phyloP scores from a whole-genome alignment of 2,329 filamentous ascomycete genomes.

The Diaporthe capsici region DNA sequence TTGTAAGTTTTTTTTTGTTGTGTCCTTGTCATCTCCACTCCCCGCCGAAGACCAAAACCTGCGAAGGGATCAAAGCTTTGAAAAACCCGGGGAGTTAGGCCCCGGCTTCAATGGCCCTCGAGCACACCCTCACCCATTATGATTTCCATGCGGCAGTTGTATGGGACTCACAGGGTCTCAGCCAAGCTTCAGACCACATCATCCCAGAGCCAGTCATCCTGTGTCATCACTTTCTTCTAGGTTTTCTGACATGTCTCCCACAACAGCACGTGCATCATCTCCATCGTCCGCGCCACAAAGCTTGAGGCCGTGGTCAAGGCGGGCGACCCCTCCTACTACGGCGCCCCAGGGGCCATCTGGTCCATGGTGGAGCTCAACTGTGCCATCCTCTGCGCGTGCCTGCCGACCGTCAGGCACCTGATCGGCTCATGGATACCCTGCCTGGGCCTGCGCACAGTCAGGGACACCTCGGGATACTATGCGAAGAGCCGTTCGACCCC shows the following conservation, averaged over 20 bases:
- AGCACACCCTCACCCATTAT: background rate
- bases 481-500: background rate
- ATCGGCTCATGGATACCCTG: slow-evolving; percentile 44
- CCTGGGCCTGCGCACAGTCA: slow-evolving; percentile 32
- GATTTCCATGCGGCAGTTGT: background rate
- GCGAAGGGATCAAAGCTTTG: background rate
- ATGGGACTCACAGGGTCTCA: slow-evolving; percentile 9
- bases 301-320: slow-evolving; percentile 47
- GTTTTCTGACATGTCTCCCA: background rate
- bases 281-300: slow-evolving; percentile 52
- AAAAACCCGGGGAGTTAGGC: background rate
- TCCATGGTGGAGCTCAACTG: slow-evolving; percentile 57
- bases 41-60: background rate
- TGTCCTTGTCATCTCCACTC: background rate
- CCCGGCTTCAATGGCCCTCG: background rate
- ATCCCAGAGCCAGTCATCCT: background rate
- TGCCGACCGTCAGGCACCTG: slow-evolving; percentile 55
- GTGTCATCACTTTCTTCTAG: background rate
- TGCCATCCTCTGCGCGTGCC: slow-evolving; percentile 56
- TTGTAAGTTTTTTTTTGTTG: slow-evolving; percentile 37
- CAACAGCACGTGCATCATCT: slow-evolving; percentile 49
- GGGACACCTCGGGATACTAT: slow-evolving; percentile 11
- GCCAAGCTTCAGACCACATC: background rate
- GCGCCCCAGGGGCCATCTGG: slow-evolving; percentile 52
- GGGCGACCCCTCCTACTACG: slow-evolving; percentile 52